A percentile compares a stretch with the other conserved stretches of the same genome.
These are phyloP conservation scores for Ceratobasidium theobromae DNA, from an alignment of 1,284 basidiomycete species.

Conservation along the genomic window DNA sequence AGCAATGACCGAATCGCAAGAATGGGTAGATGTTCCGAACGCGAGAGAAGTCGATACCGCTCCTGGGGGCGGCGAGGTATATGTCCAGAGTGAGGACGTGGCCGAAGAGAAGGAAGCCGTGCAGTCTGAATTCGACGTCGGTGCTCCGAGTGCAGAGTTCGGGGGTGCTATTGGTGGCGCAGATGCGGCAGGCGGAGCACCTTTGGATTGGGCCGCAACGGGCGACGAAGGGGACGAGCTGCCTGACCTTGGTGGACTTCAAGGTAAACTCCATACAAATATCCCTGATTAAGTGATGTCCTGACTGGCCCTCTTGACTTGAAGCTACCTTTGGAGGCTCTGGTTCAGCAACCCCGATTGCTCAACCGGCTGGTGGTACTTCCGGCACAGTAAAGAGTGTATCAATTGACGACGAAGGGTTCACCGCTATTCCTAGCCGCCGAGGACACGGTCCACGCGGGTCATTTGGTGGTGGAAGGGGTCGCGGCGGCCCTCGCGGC, in stretches of 20 bases:
- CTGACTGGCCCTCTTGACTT: too few species aligned
- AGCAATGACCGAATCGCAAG: conserved; percentile 36
- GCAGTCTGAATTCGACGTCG: conserved; percentile 36
- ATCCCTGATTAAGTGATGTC: too few species aligned
- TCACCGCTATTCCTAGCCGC: conserved; percentile 5
- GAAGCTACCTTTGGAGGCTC: conserved; percentile 21
- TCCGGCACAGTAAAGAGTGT: background rate
- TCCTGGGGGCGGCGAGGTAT: too few species aligned
- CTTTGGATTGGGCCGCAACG: conserved; percentile 12
- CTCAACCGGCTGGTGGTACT: background rate
- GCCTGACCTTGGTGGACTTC: conserved; percentile 16
- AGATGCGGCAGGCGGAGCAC: conserved; percentile 1
- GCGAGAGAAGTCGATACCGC: conserved; percentile 42
- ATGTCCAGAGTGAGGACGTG: conserved; percentile 42
- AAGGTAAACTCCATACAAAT: too few species aligned
- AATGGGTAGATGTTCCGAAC: conserved; percentile 32
- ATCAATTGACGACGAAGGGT: conserved; percentile 14
- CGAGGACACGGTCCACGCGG: background rate
- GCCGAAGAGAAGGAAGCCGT: conserved; percentile 39
- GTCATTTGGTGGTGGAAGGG: conserved; percentile 40
- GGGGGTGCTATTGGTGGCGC: background rate
- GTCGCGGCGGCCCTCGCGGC: conserved; percentile 31
- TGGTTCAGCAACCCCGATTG: conserved; percentile 1
- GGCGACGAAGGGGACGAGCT: conserved; percentile 13
- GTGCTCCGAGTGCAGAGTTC: background rate